Conservation (phyloP, 2,329 filamentous ascomycete species). For the Stromatinia cepivora region DNA sequence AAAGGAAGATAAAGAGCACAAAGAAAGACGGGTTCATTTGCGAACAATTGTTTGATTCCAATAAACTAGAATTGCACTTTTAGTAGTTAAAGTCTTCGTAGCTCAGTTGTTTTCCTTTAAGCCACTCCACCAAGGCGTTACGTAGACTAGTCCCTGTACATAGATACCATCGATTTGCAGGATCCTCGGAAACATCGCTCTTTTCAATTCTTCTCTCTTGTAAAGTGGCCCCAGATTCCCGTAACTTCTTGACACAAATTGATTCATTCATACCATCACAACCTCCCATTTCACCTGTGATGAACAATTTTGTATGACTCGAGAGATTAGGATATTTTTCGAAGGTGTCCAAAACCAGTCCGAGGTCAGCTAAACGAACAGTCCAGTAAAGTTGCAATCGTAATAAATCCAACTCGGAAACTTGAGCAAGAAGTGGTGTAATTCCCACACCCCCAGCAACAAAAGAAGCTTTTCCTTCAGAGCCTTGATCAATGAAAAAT, state of each 20-base stretch:
- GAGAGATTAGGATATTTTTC: slow-evolving; percentile 53
- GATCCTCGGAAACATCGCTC: slow-evolving; percentile 47
- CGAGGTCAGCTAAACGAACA: slow-evolving; percentile 59
- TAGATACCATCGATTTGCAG: slow-evolving; percentile 53
- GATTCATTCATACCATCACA: slow-evolving; percentile 16
- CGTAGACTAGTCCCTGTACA: slow-evolving; percentile 56
- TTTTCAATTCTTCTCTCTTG: slow-evolving; percentile 49
- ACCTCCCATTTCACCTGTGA: slow-evolving; percentile 52
- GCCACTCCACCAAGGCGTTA: slow-evolving; percentile 50
- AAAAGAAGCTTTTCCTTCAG: slow-evolving; percentile 51
- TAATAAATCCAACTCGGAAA: slow-evolving; percentile 50
- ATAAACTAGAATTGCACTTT: not conserved
- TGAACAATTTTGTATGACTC: slow-evolving; percentile 57
- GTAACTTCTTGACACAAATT: slow-evolving; percentile 32
- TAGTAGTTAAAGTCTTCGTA: slow-evolving; percentile 53
- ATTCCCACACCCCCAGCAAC: slow-evolving; percentile 81
- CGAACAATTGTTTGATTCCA: slow-evolving; percentile 13
- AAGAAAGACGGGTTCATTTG: not conserved
- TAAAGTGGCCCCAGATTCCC: slow-evolving; percentile 40
- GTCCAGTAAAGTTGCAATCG: slow-evolving; percentile 67
- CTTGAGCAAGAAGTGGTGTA: slow-evolving; percentile 74
- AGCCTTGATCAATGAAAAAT: slow-evolving; percentile 48
- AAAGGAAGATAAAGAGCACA: not conserved
- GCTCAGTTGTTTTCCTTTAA: slow-evolving; percentile 47
- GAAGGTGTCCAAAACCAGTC: slow-evolving; percentile 62